Percentiles rank a stretch among this genome's conserved stretches.
phyloP scores from a whole-genome alignment of 2,329 filamentous ascomycete genomes.

The Mycosphaerella sp. region DNA sequence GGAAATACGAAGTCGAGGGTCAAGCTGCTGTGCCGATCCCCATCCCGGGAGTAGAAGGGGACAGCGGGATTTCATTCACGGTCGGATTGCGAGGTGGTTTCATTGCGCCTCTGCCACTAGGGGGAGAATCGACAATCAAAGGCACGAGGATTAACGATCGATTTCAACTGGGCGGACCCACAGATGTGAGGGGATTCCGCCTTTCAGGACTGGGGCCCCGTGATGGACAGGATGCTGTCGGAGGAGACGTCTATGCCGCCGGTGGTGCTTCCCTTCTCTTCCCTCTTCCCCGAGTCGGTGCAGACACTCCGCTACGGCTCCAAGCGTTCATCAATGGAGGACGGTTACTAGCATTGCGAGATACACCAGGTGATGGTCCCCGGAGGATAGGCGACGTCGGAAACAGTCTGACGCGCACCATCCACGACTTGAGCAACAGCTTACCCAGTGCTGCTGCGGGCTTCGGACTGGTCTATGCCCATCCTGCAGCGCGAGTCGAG shows the following conservation, averaged over 20 bases:
- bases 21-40: conserved; percentile 68
- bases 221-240: conserved; percentile 77
- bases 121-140: conserved; percentile 48
- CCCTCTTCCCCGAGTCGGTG: conserved; percentile 73
- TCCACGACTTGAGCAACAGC: conserved; percentile 65
- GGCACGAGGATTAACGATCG: conserved; percentile 85
- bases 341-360: conserved; percentile 68
- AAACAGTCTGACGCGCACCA: conserved; percentile 53
- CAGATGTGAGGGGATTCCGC: conserved; percentile 89
- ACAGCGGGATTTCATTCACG: conserved; percentile 74
- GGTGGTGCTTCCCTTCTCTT: conserved; percentile 79
- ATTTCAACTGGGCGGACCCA: conserved; percentile 90
- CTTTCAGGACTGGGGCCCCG: conserved; percentile 82
- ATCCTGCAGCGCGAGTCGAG: conserved; percentile 88
- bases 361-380: conserved; percentile 30
- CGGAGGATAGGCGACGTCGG: conserved; percentile 49
- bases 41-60: conserved; percentile 59
- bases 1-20: conserved; percentile 81
- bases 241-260: conserved; percentile 87
- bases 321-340: conserved; percentile 92
- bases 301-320: conserved; percentile 75
- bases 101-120: conserved; percentile 71
- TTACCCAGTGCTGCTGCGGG: conserved; percentile 81
- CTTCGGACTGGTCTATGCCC: conserved; percentile 86
- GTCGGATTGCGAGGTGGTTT: conserved; percentile 74